phyloP scores from a whole-genome alignment of 2,329 filamentous ascomycete species.

The Sclerotinia nivalis region DNA sequence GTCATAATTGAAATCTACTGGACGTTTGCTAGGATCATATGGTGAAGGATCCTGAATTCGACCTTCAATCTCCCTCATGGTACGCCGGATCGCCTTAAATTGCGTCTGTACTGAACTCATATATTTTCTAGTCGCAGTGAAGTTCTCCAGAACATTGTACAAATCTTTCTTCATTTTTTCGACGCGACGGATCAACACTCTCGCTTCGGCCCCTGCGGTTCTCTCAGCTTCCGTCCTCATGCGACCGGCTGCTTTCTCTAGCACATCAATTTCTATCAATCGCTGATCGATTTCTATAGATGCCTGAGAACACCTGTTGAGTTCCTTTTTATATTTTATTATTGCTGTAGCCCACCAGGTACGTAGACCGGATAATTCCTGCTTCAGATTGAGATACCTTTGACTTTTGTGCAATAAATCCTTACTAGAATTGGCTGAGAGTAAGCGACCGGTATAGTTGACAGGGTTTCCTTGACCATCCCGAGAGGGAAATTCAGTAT shows the following conservation, averaged over 20 bases:
- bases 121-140: not conserved
- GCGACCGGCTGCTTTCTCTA: not conserved
- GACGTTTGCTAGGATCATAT: not conserved
- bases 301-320: not conserved
- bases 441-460: too few relatives aligned
- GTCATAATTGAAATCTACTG: not conserved
- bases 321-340: not conserved
- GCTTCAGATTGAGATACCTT: not conserved
- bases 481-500: not conserved
- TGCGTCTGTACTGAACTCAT: not conserved
- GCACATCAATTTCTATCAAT: not conserved
- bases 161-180: not conserved
- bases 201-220: not conserved
- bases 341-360: not conserved
- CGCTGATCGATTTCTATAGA: not conserved
- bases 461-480: not conserved
- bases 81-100: not conserved
- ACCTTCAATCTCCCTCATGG: not conserved
- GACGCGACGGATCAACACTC: not conserved
- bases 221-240: not conserved
- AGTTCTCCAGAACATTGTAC: not conserved
- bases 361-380: not conserved
- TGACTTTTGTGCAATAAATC: too few relatives aligned
- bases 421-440: not conserved
- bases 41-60: not conserved